Conservation (phyloP, 345 rosid species). For the sweet orange (Citrus sinensis) region DNA sequence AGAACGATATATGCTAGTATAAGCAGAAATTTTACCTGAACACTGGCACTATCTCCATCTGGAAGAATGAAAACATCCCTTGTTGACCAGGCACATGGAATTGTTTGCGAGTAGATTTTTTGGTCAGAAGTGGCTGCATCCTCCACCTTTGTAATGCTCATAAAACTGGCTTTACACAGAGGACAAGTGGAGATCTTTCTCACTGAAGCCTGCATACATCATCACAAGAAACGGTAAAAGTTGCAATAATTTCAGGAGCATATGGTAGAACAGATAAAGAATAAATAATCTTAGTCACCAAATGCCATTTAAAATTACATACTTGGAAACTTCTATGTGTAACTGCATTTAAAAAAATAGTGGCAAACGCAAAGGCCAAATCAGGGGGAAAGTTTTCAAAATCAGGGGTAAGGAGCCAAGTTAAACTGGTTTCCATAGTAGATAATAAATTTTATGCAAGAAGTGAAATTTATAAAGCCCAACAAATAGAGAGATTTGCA, state of each 20-base stretch:
- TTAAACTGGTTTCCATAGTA: no score
- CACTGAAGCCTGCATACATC: slow-evolving; percentile 45
- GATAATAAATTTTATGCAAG: background rate
- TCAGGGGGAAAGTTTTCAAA: background rate
- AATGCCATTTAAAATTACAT: background rate
- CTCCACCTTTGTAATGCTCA: slow-evolving; percentile 67
- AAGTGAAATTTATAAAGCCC: background rate
- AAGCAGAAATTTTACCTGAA: slow-evolving; percentile 40
- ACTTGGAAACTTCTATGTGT: background rate
- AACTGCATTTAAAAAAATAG: no score
- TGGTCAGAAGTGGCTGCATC: slow-evolving; percentile 78
- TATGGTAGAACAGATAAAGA: background rate
- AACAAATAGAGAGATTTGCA: background rate
- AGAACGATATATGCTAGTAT: background rate
- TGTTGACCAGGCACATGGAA: slow-evolving; percentile 50
- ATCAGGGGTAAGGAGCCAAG: background rate
- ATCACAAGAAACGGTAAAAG: background rate
- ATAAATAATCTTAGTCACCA: background rate
- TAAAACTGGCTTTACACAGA: slow-evolving; percentile 71
- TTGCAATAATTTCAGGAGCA: background rate
- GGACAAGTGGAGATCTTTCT: slow-evolving; percentile 76
- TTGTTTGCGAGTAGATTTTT: slow-evolving; percentile 85
- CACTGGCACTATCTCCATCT: slow-evolving; percentile 35
- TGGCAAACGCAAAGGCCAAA: background rate
- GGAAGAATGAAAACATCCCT: slow-evolving; percentile 38